Evolutionary conservation across 2,329 filamentous ascomycete species (phyloP), one percentile per base, ranked within the genome.

Genomic region (Colletotrichum tropicicola): DNA sequence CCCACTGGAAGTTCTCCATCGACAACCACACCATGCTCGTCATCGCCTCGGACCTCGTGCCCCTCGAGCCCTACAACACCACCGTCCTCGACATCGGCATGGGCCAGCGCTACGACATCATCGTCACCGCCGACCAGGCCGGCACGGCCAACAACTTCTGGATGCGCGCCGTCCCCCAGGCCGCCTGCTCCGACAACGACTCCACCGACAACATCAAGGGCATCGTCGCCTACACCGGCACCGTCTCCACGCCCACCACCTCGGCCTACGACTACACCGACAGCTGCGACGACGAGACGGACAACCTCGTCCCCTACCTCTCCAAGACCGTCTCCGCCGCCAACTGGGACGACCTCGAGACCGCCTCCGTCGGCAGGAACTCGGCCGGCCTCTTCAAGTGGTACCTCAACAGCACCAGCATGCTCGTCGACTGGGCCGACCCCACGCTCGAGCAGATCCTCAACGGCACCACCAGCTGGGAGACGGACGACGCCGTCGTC

Each of bases 11-110:
- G 65, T 87, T 87, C 68, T 79, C 77, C 32, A 85, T 87, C 62
- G 85, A 87, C 72, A 82, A 84, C 53, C 88, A 91, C 72, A 81
- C 71, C 0, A 72, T 91, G 68, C 84, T 79, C 0, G 86, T 91
- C 35, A 87, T 91, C 39, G 79, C 82, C 0, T 77, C 75, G n/a
- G 89, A 89, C 64, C 75, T 90, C 4, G 85, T 90, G 0, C 85
- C 87, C 2, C 80, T 91, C 23, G 70, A 78, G 23, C 87, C 88
- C 0, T 90, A 84, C 65, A 74, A 75, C 1, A 82, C 86, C 1
- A 77, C 79, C 0, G 55, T 81, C n/a, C 73, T 89, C n/a, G 82
- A 77, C 23, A 77, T 89, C 10, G 80, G 75, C 25, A 81, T 86
- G 55, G 86, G 80, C 54, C 47, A 78, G 83, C 75, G 83, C 3